These are phyloP conservation scores for Alternaria solani DNA, from an alignment of 2,329 filamentous ascomycete species.

Conservation along the genomic window DNA sequence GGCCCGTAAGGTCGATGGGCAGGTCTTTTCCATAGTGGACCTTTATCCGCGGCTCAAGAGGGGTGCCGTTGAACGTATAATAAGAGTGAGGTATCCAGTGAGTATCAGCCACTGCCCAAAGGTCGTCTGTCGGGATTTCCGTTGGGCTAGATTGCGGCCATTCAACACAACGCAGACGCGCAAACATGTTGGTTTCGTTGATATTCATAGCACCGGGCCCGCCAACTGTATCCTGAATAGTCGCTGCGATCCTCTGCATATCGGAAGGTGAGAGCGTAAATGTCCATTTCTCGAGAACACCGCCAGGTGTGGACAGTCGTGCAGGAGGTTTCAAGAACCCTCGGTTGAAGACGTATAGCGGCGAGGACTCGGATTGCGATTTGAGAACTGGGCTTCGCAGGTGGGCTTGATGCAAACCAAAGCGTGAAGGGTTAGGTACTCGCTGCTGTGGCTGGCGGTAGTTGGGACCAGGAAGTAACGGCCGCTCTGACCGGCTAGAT, in stretches of 20 bases:
- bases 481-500: neutral
- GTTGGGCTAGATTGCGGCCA: conserved; percentile 40
- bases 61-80: conserved; percentile 69
- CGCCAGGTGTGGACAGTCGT: conserved; percentile 43
- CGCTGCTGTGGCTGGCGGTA: conserved; percentile 48
- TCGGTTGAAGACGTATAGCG: conserved; percentile 66
- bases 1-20: conserved; percentile 74
- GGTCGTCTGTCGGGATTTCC: conserved; percentile 56
- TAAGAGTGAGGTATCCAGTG: conserved; percentile 75
- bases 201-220: conserved; percentile 44
- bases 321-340: conserved; percentile 60
- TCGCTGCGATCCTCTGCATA: conserved; percentile 48
- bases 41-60: conserved; percentile 69
- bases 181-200: conserved; percentile 65
- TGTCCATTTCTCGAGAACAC: conserved; percentile 53
- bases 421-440: conserved; percentile 55
- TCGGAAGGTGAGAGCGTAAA: conserved; percentile 58
- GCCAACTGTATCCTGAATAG: conserved; percentile 36
- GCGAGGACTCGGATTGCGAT: conserved; percentile 20
- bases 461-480: conserved; percentile 49
- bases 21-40: conserved; percentile 77
- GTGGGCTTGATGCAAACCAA: conserved; percentile 67
- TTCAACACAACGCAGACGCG: conserved; percentile 74
- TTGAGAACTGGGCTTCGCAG: conserved; percentile 62
- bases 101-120: conserved; percentile 71